Evolutionary conservation across 2,329 filamentous ascomycete species (phyloP).

Genomic region (Amylocarpus encephaloides): DNA sequence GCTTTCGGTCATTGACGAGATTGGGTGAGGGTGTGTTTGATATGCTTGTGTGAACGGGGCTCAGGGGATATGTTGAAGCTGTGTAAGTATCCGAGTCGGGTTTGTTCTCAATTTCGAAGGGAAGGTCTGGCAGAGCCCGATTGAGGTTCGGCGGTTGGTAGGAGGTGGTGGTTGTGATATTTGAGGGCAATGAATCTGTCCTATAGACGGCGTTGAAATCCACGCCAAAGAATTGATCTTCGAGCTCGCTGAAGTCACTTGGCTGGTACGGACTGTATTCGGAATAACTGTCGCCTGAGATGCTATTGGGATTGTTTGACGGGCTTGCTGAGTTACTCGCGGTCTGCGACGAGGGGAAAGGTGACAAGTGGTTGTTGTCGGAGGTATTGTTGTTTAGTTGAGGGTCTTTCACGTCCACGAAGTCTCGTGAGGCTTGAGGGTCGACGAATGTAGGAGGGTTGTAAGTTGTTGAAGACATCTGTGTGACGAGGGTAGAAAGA

Average conservation of each 20-base stretch:
- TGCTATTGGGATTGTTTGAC: constrained; percentile 23
- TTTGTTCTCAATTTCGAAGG: constrained; percentile 13
- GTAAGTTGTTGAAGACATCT: constrained; percentile 29
- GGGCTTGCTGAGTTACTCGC: constrained; percentile 28
- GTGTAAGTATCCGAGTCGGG: constrained; percentile 14
- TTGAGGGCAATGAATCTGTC: constrained; percentile 19
- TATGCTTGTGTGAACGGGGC: constrained; percentile 25
- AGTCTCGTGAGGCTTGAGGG: constrained; percentile 21
- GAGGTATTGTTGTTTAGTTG: constrained; percentile 18
- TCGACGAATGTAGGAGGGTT: constrained; percentile 22
- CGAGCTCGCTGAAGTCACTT: constrained; percentile 27
- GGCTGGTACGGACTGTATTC: constrained; percentile 28
- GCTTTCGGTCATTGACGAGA: constrained; percentile 18
- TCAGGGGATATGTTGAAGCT: constrained; percentile 25
- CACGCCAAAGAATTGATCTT: constrained; percentile 31
- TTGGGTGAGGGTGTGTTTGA: constrained; percentile 25
- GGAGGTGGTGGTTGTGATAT: constrained; percentile 10
- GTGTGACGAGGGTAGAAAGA: constrained; percentile 15
- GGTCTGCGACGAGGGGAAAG: constrained; percentile 25
- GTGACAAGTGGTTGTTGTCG: constrained; percentile 23
- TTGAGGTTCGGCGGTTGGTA: constrained; percentile 16
- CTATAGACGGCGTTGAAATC: constrained; percentile 29
- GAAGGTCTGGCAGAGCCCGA: constrained; percentile 14
- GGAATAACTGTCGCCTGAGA: constrained; percentile 26
- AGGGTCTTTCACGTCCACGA: constrained; percentile 19